phyloP scores from a whole-genome alignment of 139 green algal species.

The Chlamydomonas schloesseri region DNA sequence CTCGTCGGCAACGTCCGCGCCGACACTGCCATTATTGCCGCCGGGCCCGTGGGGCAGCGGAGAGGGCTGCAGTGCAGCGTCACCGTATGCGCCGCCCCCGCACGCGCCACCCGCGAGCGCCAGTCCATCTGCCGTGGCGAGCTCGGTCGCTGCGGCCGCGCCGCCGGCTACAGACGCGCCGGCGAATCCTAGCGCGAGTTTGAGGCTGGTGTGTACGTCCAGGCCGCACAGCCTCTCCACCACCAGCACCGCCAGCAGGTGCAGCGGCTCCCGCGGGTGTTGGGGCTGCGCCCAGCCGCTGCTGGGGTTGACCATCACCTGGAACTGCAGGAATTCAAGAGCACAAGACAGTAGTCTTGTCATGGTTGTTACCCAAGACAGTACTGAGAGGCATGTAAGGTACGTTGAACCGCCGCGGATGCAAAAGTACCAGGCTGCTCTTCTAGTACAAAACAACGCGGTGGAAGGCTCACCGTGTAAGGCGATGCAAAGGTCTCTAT shows the following conservation, averaged over 20 bases:
- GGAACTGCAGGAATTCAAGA: too few relatives aligned
- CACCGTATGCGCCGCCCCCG: neutral
- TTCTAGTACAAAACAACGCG: too few relatives aligned
- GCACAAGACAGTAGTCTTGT: too few relatives aligned
- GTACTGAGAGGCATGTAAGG: too few relatives aligned
- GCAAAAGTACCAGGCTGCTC: too few relatives aligned
- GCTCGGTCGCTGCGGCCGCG: too few relatives aligned
- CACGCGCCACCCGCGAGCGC: too few relatives aligned
- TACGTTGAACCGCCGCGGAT: too few relatives aligned
- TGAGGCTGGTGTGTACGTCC: conserved; percentile 44
- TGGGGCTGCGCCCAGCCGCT: neutral
- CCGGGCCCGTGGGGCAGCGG: neutral
- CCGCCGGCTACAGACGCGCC: too few relatives aligned
- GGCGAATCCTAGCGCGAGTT: neutral
- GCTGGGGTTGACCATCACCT: neutral
- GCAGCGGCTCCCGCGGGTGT: neutral
- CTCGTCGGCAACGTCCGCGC: neutral
- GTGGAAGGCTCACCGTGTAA: conserved; percentile 57
- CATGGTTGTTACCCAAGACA: too few relatives aligned
- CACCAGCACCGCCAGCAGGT: conserved; percentile 66
- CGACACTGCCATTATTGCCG: neutral
- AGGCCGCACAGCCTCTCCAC: conserved; percentile 62
- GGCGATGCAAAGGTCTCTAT: conserved; percentile 76
- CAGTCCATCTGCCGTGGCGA: too few relatives aligned
- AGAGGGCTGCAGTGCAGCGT: conserved; percentile 4